Percentiles rank a stretch among this genome's conserved stretches.
Conservation (phyloP, 805 yeast species). For the Lipomyces kockii region DNA sequence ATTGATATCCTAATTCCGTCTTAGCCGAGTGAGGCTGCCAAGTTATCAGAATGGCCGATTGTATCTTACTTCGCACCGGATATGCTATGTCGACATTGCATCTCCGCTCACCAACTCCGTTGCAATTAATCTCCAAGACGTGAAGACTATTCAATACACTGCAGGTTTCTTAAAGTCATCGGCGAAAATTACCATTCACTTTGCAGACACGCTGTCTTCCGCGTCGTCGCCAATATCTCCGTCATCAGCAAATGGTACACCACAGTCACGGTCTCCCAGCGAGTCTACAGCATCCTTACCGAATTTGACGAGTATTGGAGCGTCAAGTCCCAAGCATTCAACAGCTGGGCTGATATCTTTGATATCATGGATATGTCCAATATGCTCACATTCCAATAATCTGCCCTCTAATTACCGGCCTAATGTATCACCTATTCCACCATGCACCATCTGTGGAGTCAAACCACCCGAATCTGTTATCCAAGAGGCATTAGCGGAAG, state of each 20-base stretch:
- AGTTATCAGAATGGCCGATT: slow-evolving; percentile 75
- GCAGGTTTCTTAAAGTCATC: slow-evolving; percentile 71
- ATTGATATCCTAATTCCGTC: not conserved
- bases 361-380: slow-evolving; percentile 79
- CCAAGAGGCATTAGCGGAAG: slow-evolving; percentile 6
- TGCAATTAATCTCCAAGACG: slow-evolving; percentile 52
- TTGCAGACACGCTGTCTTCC: slow-evolving; percentile 10
- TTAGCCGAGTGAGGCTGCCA: slow-evolving; percentile 52
- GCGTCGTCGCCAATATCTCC: slow-evolving; percentile 11
- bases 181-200: slow-evolving; percentile 63
- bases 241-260: not conserved
- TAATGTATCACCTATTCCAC: slow-evolving; percentile 46
- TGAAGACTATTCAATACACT: slow-evolving; percentile 40
- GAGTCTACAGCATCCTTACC: slow-evolving; percentile 8
- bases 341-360: slow-evolving; percentile 5
- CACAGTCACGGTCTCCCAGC: slow-evolving; percentile 5
- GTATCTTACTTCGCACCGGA: slow-evolving; percentile 72
- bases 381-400: slow-evolving; percentile 73
- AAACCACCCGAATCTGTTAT: slow-evolving; percentile 44
- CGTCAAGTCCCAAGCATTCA: not conserved
- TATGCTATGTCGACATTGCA: slow-evolving; percentile 70
- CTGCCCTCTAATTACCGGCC: slow-evolving; percentile 43
- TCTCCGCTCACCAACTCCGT: slow-evolving; percentile 52
- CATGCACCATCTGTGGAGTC: slow-evolving; percentile 68
- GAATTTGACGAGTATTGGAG: not conserved